These are phyloP conservation scores for Mycena floridula DNA, from an alignment of 768 basidiomycete genomes.

Conservation along the genomic window DNA sequence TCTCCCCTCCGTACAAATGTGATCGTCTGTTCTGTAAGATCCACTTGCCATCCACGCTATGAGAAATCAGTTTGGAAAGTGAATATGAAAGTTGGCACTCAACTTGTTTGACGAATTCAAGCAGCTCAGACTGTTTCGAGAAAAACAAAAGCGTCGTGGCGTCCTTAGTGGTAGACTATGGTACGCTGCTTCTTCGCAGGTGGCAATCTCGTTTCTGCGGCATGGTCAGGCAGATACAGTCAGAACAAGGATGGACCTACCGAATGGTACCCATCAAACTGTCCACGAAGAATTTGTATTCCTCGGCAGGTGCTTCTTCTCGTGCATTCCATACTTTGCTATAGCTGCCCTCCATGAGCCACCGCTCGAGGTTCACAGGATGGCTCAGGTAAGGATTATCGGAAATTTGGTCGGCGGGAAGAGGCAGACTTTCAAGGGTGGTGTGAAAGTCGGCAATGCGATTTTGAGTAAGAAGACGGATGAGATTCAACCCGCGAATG, in stretches of 20 bases:
- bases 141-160: conserved; percentile 92
- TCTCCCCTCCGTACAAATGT: conserved; percentile 78
- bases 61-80: conserved; percentile 3
- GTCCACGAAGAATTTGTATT: conserved; percentile 93
- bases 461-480: conserved; percentile 91
- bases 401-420: conserved; percentile 59
- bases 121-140: conserved; percentile 69
- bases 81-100: conserved; percentile 14
- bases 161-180: conserved; percentile 86
- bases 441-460: conserved; percentile 98
- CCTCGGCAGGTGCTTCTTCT: conserved; percentile 86
- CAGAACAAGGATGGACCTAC: conserved; percentile 41
- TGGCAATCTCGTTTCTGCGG: conserved; percentile 92
- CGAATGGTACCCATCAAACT: conserved; percentile 92
- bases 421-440: conserved; percentile 82
- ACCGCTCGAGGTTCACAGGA: conserved; percentile 88
- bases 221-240: too few species aligned
- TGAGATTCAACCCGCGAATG: conserved; percentile 89
- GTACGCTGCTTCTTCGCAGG: conserved; percentile 93
- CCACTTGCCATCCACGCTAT: conserved; percentile 82
- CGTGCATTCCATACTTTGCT: conserved; percentile 97
- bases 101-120: conserved; percentile 79
- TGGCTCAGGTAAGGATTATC: conserved; percentile 74
- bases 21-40: conserved; percentile 63
- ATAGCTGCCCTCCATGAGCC: conserved; percentile 99